Evolutionary conservation across 176 grass and related monocot species (phyloP).

Genomic region (Musa troglodytarum): DNA sequence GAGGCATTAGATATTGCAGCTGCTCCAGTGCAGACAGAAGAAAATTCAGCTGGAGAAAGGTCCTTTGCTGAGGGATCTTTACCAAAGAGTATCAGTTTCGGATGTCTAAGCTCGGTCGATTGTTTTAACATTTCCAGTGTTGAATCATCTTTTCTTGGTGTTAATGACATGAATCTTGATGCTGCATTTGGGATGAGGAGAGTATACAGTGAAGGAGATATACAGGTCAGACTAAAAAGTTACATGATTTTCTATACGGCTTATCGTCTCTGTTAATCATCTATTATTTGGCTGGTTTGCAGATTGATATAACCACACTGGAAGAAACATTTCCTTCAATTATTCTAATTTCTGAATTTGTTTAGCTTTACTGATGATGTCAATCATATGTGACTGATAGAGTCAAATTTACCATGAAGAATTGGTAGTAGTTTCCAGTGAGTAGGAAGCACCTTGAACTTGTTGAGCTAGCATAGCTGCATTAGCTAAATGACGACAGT

Average conservation of each 20-base stretch:
- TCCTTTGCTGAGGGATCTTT: conserved; percentile 53
- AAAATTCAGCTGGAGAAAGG: conserved; percentile 50
- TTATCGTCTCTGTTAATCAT: not conserved
- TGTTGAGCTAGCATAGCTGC: not conserved
- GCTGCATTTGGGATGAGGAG: conserved; percentile 65
- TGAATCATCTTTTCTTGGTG: conserved; percentile 73
- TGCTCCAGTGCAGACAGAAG: conserved; percentile 51
- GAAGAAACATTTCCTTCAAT: not conserved
- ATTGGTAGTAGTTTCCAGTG: not conserved
- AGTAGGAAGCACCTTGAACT: too few relatives aligned
- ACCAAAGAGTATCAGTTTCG: conserved; percentile 76
- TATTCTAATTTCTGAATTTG: not conserved
- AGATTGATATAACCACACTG: not conserved
- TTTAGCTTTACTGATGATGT: not conserved
- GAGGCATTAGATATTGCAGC: conserved; percentile 49
- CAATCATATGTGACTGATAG: not conserved
- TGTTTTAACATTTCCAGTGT: conserved; percentile 31
- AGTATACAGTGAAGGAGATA: conserved; percentile 90
- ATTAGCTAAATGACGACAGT: not conserved
- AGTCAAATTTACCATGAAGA: not conserved
- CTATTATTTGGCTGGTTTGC: not conserved
- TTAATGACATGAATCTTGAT: conserved; percentile 78
- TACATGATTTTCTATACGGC: not conserved
- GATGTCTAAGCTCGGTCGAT: conserved; percentile 56
- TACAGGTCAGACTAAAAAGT: conserved; percentile 42